A percentile compares a stretch with the other conserved stretches of the same genome.
Evolutionary conservation across 805 yeast species (phyloP).

Genomic region (Ogataea wickerhamii): DNA sequence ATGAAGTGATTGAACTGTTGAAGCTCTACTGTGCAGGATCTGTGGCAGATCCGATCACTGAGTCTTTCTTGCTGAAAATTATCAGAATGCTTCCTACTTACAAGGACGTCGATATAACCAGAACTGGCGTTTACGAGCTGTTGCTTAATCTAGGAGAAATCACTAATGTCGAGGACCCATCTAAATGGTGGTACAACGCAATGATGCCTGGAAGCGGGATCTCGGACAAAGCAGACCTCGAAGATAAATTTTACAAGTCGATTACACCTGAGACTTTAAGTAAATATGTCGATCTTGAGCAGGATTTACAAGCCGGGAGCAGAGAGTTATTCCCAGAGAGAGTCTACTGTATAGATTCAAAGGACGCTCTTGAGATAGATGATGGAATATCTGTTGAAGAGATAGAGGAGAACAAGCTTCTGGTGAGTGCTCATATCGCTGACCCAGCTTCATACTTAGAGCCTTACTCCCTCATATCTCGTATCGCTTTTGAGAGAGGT

Average conservation of each 20-base stretch:
- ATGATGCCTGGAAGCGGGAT: slow-evolving; percentile 42
- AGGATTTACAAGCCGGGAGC: slow-evolving; percentile 14
- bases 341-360: slow-evolving; percentile 81
- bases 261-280: slow-evolving; percentile 22
- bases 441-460: slow-evolving; percentile 72
- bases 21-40: slow-evolving; percentile 57
- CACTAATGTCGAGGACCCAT: slow-evolving; percentile 43
- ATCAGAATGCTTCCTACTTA: slow-evolving; percentile 31
- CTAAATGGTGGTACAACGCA: slow-evolving; percentile 45
- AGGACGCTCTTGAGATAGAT: slow-evolving; percentile 83
- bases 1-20: slow-evolving; percentile 43
- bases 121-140: slow-evolving; percentile 51
- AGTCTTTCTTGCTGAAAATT: slow-evolving; percentile 45
- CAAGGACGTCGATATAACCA: slow-evolving; percentile 43
- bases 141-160: slow-evolving; percentile 33
- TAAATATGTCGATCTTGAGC: slow-evolving; percentile 14
- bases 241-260: slow-evolving; percentile 39
- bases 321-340: slow-evolving; percentile 43
- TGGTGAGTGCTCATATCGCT: slow-evolving; percentile 73
- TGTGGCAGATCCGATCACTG: slow-evolving; percentile 42
- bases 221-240: slow-evolving; percentile 41
- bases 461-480: slow-evolving; percentile 37
- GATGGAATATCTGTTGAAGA: slow-evolving; percentile 74
- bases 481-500: slow-evolving; percentile 57
- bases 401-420: slow-evolving; percentile 31